These are phyloP conservation scores for Talaromyces sp. DNA, from an alignment of 2,329 filamentous ascomycete genomes.

Conservation along the genomic window DNA sequence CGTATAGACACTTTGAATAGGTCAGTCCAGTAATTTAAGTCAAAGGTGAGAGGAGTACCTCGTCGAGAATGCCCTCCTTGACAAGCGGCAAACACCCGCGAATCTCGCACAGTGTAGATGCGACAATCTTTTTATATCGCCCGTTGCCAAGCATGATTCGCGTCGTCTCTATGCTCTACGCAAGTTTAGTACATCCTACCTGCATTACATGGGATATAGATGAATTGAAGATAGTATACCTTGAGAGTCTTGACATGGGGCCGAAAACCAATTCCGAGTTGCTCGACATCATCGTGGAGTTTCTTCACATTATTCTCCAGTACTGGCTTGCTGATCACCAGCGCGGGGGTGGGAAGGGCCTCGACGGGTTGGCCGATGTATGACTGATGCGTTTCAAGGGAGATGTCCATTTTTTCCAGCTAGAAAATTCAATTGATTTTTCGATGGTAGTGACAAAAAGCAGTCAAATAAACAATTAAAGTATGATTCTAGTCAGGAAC, in stretches of 20 bases:
- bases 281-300: constrained; percentile 41
- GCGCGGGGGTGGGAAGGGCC: constrained; percentile 40
- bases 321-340: constrained; percentile 40
- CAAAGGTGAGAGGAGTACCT: constrained; percentile 26
- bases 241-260: constrained; percentile 49
- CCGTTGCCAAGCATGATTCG: constrained; percentile 43
- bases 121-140: constrained; percentile 38
- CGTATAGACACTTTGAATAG: constrained; percentile 33
- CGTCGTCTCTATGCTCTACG: constrained; percentile 32
- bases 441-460: neutral
- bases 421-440: neutral
- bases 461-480: neutral
- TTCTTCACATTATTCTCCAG: constrained; percentile 39
- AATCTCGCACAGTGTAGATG: constrained; percentile 43
- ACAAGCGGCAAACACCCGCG: constrained; percentile 39
- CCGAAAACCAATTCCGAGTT: constrained; percentile 38
- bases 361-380: constrained; percentile 36
- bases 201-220: neutral
- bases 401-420: constrained; percentile 29
- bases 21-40: neutral
- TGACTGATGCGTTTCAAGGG: constrained; percentile 30
- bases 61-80: constrained; percentile 40
- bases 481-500: neutral
- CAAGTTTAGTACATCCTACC: neutral
- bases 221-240: constrained; percentile 23